Conservation (phyloP, 805 yeast genomes). For the Starmerella bombi region DNA sequence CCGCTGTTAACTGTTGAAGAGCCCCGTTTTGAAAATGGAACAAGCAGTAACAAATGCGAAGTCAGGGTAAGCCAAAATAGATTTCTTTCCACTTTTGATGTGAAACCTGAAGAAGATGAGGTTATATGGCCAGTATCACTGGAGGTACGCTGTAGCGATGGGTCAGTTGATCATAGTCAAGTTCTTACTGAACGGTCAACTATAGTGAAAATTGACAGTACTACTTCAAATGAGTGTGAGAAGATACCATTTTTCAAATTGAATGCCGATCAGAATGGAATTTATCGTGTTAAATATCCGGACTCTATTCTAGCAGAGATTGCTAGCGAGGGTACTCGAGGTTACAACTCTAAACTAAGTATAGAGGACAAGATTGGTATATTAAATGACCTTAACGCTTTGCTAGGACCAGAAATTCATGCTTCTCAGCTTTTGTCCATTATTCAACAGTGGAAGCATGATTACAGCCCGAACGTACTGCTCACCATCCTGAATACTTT, state of each 20-base stretch:
- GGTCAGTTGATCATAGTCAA: constrained; percentile 43
- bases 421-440: constrained; percentile 36
- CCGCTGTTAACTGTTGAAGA: constrained; percentile 49
- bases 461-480: constrained; percentile 43
- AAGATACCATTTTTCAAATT: constrained; percentile 37
- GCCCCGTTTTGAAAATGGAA: constrained; percentile 10
- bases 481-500: constrained; percentile 35
- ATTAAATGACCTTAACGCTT: constrained; percentile 46
- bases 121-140: constrained; percentile 45
- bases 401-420: constrained; percentile 38
- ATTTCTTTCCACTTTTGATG: constrained; percentile 52
- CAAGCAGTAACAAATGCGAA: constrained; percentile 22
- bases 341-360: constrained; percentile 35
- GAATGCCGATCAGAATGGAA: constrained; percentile 49
- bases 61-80: constrained; percentile 41
- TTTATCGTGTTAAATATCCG: constrained; percentile 46
- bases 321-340: constrained; percentile 39
- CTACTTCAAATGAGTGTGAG: constrained; percentile 15
- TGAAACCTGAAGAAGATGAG: constrained; percentile 41
- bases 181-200: constrained; percentile 41
- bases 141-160: constrained; percentile 40
- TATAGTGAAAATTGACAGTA: constrained; percentile 33
- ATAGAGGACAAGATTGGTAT: constrained; percentile 53
- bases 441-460: constrained; percentile 37
- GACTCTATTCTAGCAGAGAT: constrained; percentile 40